Evolutionary conservation across 2,329 filamentous ascomycete species (phyloP).

Genomic region (Penicillium verrucosum): DNA sequence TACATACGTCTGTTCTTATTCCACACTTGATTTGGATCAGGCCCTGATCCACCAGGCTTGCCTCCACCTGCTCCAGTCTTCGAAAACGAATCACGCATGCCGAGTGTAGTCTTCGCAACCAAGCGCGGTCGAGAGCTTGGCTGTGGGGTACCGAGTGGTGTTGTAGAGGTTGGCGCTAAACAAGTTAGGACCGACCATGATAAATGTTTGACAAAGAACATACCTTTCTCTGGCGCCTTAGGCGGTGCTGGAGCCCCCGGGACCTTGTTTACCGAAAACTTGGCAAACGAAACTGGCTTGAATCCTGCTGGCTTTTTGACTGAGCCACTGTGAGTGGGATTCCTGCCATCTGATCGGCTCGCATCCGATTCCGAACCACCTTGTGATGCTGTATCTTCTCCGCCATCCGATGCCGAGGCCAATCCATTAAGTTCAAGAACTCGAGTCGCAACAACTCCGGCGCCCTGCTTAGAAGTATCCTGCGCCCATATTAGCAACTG

Average conservation of each 20-base stretch:
- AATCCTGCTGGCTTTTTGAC: constrained; percentile 61
- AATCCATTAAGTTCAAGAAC: constrained; percentile 42
- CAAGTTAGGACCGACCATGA: not conserved
- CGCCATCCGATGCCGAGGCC: constrained; percentile 35
- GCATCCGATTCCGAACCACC: constrained; percentile 63
- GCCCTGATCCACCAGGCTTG: constrained; percentile 50
- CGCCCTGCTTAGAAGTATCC: constrained; percentile 32
- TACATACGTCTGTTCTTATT: constrained; percentile 63
- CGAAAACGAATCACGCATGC: constrained; percentile 50
- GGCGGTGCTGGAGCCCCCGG: constrained; percentile 50
- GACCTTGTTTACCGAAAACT: constrained; percentile 63
- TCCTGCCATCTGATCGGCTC: constrained; percentile 52
- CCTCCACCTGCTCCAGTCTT: constrained; percentile 47
- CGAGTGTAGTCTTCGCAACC: constrained; percentile 60
- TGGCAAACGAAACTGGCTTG: constrained; percentile 65
- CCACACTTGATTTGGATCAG: constrained; percentile 67
- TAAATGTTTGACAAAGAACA: constrained; percentile 4
- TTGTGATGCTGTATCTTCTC: constrained; percentile 40
- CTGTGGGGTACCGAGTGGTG: constrained; percentile 39
- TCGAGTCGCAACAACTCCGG: constrained; percentile 33
- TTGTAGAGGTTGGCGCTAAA: constrained; percentile 37
- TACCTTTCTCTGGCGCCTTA: constrained; percentile 57
- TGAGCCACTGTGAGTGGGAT: constrained; percentile 47
- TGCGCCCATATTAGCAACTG: constrained; percentile 22
- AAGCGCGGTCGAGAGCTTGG: constrained; percentile 56